Conservation (phyloP, 495 filamentous ascomycete species). For the Aspergillus panamensis region DNA sequence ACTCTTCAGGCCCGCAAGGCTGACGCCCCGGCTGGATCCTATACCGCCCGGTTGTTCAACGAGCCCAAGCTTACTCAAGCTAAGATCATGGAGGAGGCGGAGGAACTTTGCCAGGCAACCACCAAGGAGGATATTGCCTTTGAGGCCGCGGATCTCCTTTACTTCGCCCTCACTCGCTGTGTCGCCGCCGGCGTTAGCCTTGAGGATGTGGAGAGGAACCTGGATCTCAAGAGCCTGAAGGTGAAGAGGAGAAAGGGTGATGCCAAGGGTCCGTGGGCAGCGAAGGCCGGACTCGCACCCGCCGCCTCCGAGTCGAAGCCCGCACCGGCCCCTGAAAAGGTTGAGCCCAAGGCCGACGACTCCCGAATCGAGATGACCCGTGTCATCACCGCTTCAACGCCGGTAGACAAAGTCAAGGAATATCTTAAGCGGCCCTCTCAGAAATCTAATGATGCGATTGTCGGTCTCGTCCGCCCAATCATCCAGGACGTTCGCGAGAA, state of each 20-base stretch:
- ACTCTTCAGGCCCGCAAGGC: conserved; percentile 75
- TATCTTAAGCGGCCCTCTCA: conserved; percentile 86
- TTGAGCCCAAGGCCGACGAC: conserved; percentile 47
- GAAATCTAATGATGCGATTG: conserved; percentile 83
- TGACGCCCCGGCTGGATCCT: conserved; percentile 82
- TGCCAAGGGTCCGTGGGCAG: conserved; percentile 85
- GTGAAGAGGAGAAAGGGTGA: conserved; percentile 88
- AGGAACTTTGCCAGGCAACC: conserved; percentile 83
- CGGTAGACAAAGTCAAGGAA: conserved; percentile 58
- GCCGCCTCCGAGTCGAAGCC: conserved; percentile 42
- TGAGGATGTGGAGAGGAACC: conserved; percentile 82
- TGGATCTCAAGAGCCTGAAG: conserved; percentile 93
- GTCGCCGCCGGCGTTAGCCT: conserved; percentile 76
- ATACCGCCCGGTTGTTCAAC: conserved; percentile 87
- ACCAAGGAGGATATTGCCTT: conserved; percentile 82
- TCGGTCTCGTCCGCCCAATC: conserved; percentile 85
- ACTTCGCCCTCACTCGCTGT: conserved; percentile 91
- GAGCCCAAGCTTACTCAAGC: conserved; percentile 85
- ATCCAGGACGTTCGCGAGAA: conserved; percentile 75
- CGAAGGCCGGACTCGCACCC: conserved; percentile 66
- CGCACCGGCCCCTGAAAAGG: conserved; percentile 28
- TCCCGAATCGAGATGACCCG: conserved; percentile 79
- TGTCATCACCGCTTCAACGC: conserved; percentile 60
- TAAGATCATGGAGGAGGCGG: conserved; percentile 98
- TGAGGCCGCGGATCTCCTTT: conserved; percentile 91